Evolutionary conservation across 441 rosid genomes (phyloP).

Genomic region (Adansonia grandidieri): DNA sequence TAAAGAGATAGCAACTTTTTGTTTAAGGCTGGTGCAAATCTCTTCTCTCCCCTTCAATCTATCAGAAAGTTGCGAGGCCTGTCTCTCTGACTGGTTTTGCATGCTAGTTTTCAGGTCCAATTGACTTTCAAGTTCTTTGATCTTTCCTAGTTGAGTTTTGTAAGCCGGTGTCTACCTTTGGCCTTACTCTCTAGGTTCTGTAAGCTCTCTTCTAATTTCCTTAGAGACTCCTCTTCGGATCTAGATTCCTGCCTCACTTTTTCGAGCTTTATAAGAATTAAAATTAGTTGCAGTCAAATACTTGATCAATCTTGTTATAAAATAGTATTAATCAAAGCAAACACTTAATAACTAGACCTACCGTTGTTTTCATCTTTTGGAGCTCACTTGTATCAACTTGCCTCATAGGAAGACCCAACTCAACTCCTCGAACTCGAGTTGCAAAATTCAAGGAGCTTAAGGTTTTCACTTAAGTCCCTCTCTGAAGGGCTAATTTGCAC

Average conservation of each 20-base stretch:
- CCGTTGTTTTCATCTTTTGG: slow-evolving; percentile 73
- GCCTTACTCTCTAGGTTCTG: slow-evolving; percentile 67
- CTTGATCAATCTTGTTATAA: neutral
- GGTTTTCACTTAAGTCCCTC: slow-evolving; percentile 71
- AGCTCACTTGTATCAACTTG: slow-evolving; percentile 73
- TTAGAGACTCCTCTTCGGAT: slow-evolving; percentile 69
- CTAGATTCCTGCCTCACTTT: slow-evolving; percentile 75
- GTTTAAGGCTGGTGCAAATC: slow-evolving; percentile 59
- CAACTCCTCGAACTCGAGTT: slow-evolving; percentile 80
- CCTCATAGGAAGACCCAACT: slow-evolving; percentile 71
- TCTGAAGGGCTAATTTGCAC: slow-evolving; percentile 55
- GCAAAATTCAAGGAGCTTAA: slow-evolving; percentile 85
- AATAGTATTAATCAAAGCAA: neutral
- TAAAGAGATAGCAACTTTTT: slow-evolving; percentile 53
- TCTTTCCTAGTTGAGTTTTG: slow-evolving; percentile 67
- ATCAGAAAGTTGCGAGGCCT: slow-evolving; percentile 63
- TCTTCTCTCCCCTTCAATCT: slow-evolving; percentile 75
- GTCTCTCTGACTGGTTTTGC: slow-evolving; percentile 68
- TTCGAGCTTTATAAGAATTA: slow-evolving; percentile 56
- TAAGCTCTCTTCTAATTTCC: slow-evolving; percentile 74
- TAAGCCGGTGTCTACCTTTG: slow-evolving; percentile 59
- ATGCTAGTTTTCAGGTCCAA: slow-evolving; percentile 50
- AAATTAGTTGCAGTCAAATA: slow-evolving; percentile 21
- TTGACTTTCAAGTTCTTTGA: slow-evolving; percentile 75
- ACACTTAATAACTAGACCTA: slow-evolving; percentile 33